A percentile compares a stretch with the other conserved stretches of the same genome.
phyloP scores from a whole-genome alignment of 2,329 filamentous ascomycete species.

The Curvularia hawaiiensis region DNA sequence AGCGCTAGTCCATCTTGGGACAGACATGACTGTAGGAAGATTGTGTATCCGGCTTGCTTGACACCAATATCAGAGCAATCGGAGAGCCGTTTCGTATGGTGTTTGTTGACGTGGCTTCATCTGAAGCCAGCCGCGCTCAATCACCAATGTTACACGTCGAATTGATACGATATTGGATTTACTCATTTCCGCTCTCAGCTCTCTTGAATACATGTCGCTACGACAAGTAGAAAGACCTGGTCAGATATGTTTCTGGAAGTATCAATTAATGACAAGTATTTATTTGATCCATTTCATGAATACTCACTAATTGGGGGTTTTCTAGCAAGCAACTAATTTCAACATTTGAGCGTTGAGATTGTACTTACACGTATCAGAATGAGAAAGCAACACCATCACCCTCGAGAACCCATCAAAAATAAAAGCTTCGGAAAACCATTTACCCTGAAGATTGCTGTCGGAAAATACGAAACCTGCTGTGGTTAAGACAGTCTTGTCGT shows the following conservation, averaged over 20 bases:
- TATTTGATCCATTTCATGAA: background rate
- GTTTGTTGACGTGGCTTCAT: background rate
- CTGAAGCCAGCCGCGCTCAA: background rate
- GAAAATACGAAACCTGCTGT: background rate
- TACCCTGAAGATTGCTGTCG: background rate
- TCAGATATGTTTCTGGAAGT: background rate
- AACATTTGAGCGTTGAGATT: background rate
- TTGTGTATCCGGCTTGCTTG: background rate
- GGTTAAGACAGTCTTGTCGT: background rate
- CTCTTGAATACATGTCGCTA: background rate
- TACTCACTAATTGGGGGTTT: background rate
- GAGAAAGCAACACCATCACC: background rate
- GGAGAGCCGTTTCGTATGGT: background rate
- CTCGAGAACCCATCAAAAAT: background rate
- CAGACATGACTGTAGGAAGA: background rate
- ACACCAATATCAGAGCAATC: background rate
- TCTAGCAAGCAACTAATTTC: background rate
- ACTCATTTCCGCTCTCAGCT: background rate
- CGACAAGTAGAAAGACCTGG: background rate
- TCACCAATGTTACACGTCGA: background rate
- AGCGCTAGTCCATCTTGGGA: slow-evolving; percentile 4
- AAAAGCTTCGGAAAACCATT: background rate
- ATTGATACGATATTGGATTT: background rate
- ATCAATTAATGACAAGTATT: background rate
- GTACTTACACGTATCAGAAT: background rate